phyloP scores from a whole-genome alignment of 768 basidiomycete species.

The Leccinellum luteum region DNA sequence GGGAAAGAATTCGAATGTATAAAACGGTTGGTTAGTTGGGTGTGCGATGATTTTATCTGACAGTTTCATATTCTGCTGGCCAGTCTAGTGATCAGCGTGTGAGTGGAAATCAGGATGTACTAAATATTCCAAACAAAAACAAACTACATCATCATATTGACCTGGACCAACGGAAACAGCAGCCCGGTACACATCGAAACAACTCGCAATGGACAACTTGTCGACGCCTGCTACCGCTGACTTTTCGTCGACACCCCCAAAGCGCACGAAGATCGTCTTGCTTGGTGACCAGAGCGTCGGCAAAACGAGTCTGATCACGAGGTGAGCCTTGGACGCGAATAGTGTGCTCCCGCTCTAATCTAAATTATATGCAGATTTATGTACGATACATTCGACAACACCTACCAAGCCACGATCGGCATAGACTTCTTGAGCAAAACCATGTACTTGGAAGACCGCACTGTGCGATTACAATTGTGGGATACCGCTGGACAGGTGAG shows the following conservation, averaged over 20 bases:
- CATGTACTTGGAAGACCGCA: constrained; percentile 98
- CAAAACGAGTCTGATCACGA: constrained; percentile 97
- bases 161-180: constrained; percentile 8
- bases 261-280: constrained; percentile 94
- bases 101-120: background rate
- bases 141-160: constrained; percentile 17
- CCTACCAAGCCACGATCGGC: constrained; percentile 95
- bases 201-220: constrained; percentile 44
- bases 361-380: constrained; percentile 65
- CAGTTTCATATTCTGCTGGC: constrained; percentile 59
- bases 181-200: background rate
- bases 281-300: constrained; percentile 98
- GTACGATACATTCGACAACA: constrained; percentile 99
- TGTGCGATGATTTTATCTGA: constrained; percentile 60
- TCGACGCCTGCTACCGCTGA: constrained; percentile 74
- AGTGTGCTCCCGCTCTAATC: constrained; percentile 2
- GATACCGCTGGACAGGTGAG: constrained; percentile 94
- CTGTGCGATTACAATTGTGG: constrained; percentile 96
- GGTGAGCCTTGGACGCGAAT: constrained; percentile 46
- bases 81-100: background rate
- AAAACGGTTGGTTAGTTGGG: constrained; percentile 61
- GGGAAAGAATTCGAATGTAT: constrained; percentile 96
- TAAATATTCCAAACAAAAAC: constrained; percentile 27
- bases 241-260: constrained; percentile 85
- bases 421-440: constrained; percentile 99